Conservation (phyloP, 1,284 basidiomycete genomes). For the Veloboletus limbatus region DNA sequence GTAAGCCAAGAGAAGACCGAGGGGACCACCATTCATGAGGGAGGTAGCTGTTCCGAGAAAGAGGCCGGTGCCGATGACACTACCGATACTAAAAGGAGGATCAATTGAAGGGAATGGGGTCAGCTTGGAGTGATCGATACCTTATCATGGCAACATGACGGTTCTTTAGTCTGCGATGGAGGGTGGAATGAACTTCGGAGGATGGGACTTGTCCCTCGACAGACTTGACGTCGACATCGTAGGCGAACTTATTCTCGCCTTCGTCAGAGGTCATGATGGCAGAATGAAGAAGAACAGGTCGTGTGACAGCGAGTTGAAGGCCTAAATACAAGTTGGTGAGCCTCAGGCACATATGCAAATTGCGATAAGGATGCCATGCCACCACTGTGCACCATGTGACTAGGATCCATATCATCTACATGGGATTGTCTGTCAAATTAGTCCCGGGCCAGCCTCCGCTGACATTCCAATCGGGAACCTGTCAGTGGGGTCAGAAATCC, state of each 20-base stretch:
- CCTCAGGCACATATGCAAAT: no score
- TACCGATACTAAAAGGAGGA: slow-evolving; percentile 39
- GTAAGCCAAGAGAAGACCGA: slow-evolving; percentile 35
- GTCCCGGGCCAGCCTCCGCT: no score
- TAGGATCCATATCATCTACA: no score
- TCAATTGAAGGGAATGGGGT: no score
- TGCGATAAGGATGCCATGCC: no score
- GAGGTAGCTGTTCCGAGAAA: slow-evolving; percentile 38
- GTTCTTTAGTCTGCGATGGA: slow-evolving; percentile 29
- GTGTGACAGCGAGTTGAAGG: no score
- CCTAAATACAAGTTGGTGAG: no score
- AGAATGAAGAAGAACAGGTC: background rate
- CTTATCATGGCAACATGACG: slow-evolving; percentile 37
- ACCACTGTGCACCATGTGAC: no score
- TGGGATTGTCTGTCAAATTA: no score
- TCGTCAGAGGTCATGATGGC: slow-evolving; percentile 18
- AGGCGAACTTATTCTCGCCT: background rate
- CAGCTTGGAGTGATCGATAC: no score
- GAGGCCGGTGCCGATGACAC: slow-evolving; percentile 51
- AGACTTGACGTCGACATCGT: slow-evolving; percentile 3
- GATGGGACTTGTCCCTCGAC: slow-evolving; percentile 9
- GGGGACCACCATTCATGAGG: slow-evolving; percentile 31
- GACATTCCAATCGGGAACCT: no score
- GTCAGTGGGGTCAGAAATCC: no score
- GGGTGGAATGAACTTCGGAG: slow-evolving; percentile 9